Base-by-base conservation (phyloP, 257 asterid genomes). In the Verbena officinalis region DNA sequence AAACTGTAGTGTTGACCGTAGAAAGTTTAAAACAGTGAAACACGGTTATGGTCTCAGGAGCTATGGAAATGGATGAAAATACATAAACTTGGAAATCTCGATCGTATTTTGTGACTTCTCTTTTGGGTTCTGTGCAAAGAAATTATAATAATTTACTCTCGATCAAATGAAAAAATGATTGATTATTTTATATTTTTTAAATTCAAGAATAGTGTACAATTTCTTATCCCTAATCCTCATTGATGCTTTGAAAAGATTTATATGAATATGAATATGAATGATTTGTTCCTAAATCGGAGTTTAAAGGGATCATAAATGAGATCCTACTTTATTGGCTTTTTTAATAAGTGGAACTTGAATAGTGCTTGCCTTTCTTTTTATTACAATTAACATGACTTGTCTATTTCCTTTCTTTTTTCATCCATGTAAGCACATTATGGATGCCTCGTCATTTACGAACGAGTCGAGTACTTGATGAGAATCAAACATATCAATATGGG, bases 1-100 rank as follows among this genome's bases (percentile, higher is more conserved):
- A 7, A 12, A 24, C n/a, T 27, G 31, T 63, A 64, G 65, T n/a
- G 58, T 55, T 55, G 69, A 62, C 69, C 34, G 15, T 15, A 5
- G 20, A 16, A 9, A 4, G 57, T 19, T 45, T 10, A 38, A 59
- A 22, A 7, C 12, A 11, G 34, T 42, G 55, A 21, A 27, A 48
- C 15, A 1, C 7, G 40, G 46, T 11, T 14, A 2, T 5, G 33
- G 2, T 5, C 5, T 27, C 5, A 2, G 5, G 33, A 27, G 33
- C 5, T 27, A 10, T 33, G 59, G 20, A 33, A 45, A 55, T 15
- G 45, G 45, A 55, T 33, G 62, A 33, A 19, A 46, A 22, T 53
- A 53, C 40, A 27, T 5, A 27, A 27, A 27, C 5, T 52, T 52
- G 58, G 24, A 23, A 19, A 3, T 46, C 22, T 51, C 16, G 36